Evolutionary conservation across 768 basidiomycete species (phyloP).

Genomic region (Russula dissimulans): DNA sequence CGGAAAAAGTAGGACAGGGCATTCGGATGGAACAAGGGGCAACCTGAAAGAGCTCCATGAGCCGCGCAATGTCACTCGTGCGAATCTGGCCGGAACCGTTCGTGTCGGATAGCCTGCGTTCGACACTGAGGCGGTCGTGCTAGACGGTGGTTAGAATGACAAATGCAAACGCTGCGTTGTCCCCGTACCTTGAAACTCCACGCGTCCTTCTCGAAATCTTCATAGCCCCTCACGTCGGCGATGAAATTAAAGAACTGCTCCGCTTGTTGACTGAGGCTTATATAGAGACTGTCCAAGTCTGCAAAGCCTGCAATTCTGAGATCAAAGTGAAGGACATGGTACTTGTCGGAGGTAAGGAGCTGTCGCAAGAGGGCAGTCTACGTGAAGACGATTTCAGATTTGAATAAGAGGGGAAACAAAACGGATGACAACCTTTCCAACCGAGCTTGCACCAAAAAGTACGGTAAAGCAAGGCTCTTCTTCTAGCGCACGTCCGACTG

Average conservation of each 20-base stretch:
- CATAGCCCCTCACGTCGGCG: slow-evolving; percentile 49
- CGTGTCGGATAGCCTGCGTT: slow-evolving; percentile 46
- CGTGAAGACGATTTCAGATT: neutral
- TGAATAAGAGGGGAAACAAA: neutral
- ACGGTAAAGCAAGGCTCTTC: slow-evolving; percentile 73
- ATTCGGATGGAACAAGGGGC: neutral
- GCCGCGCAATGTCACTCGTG: slow-evolving; percentile 70
- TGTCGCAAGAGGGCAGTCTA: slow-evolving; percentile 74
- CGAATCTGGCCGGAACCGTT: slow-evolving; percentile 41
- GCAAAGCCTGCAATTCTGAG: slow-evolving; percentile 79
- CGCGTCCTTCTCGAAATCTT: slow-evolving; percentile 64
- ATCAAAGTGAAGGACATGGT: slow-evolving; percentile 79
- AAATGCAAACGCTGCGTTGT: neutral
- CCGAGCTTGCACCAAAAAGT: slow-evolving; percentile 71
- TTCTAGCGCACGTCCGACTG: slow-evolving; percentile 55
- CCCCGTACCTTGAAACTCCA: slow-evolving; percentile 65
- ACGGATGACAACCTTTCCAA: slow-evolving; percentile 52
- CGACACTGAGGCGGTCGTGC: slow-evolving; percentile 71
- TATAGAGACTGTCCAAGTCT: slow-evolving; percentile 68
- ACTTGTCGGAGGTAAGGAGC: slow-evolving; percentile 56
- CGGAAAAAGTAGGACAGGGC: neutral
- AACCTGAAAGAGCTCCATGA: slow-evolving; percentile 82
- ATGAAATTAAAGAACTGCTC: slow-evolving; percentile 70
- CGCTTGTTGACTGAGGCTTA: slow-evolving; percentile 71
- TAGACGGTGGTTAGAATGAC: slow-evolving; percentile 25